Evolutionary conservation across 1,284 basidiomycete species (phyloP).

Genomic region (Takashimella koratensis): DNA sequence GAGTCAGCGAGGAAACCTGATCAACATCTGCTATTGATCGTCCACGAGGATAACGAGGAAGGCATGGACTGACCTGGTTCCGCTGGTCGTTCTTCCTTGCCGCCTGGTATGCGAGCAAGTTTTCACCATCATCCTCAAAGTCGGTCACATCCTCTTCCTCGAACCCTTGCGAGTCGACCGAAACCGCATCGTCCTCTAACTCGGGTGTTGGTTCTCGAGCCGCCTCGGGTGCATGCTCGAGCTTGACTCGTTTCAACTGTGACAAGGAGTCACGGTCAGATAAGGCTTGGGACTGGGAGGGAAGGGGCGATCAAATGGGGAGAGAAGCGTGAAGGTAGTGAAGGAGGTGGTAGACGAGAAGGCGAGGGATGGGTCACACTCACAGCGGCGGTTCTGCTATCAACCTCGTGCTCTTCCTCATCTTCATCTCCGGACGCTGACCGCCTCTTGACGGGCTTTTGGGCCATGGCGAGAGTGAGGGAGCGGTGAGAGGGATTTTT

Average conservation of each 20-base stretch:
- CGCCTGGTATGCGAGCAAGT: conserved; percentile 8
- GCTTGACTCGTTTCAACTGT: conserved; percentile 29
- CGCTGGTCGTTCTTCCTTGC: background rate
- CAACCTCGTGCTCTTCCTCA: background rate
- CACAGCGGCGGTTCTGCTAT: too few relatives aligned
- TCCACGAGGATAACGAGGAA: too few relatives aligned
- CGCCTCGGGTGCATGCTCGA: conserved; percentile 9
- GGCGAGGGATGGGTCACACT: too few relatives aligned
- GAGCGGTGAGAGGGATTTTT: background rate
- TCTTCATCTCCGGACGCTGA: background rate
- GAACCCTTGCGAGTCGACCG: background rate
- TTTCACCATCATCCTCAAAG: conserved; percentile 16
- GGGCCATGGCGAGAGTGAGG: background rate
- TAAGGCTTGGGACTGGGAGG: too few relatives aligned
- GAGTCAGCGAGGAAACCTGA: background rate
- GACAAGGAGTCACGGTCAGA: too few relatives aligned
- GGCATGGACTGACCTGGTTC: conserved; percentile 8
- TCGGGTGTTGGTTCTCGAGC: background rate
- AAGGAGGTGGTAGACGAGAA: too few relatives aligned
- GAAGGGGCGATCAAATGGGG: too few relatives aligned
- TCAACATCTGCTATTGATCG: background rate
- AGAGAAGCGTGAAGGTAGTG: too few relatives aligned
- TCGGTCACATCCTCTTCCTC: conserved; percentile 8
- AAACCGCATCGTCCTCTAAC: background rate
- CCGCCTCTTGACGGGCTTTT: background rate